A percentile compares a stretch with the other conserved stretches of the same genome.
phyloP scores from a whole-genome alignment of 1,139 yeast species.

The Suhomyces bribrorum region DNA sequence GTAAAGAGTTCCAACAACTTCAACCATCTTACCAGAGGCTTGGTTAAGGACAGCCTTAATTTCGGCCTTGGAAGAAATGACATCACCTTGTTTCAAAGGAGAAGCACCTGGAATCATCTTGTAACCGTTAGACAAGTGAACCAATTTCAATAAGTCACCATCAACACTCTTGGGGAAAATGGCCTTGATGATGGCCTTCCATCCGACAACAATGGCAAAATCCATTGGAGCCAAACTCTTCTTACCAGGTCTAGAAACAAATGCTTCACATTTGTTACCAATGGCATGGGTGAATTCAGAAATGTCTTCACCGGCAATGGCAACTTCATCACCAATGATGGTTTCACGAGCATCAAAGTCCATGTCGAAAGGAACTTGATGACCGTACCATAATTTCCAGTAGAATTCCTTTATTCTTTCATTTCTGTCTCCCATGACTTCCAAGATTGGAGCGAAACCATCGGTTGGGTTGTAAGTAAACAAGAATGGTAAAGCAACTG shows the following conservation, averaged over 20 bases:
- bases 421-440: slow-evolving; percentile 88
- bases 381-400: slow-evolving; percentile 97
- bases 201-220: slow-evolving; percentile 96
- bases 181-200: slow-evolving; percentile 97
- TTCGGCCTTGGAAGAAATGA: slow-evolving; percentile 78
- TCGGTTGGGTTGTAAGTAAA: slow-evolving; percentile 79
- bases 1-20: slow-evolving; percentile 86
- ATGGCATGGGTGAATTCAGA: slow-evolving; percentile 95
- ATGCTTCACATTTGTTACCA: slow-evolving; percentile 96
- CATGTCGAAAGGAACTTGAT: slow-evolving; percentile 54
- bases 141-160: slow-evolving; percentile 92
- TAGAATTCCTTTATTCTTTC: slow-evolving; percentile 91
- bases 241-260: slow-evolving; percentile 85
- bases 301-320: slow-evolving; percentile 74
- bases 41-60: slow-evolving; percentile 88
- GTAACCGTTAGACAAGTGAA: slow-evolving; percentile 93
- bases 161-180: slow-evolving; percentile 95
- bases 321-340: slow-evolving; percentile 69
- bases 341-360: slow-evolving; percentile 68
- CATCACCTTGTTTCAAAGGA: slow-evolving; percentile 87
- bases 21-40: slow-evolving; percentile 92
- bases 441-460: slow-evolving; percentile 94
- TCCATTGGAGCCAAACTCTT: slow-evolving; percentile 96
- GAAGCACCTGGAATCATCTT: slow-evolving; percentile 90
- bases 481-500: slow-evolving; percentile 75